A percentile compares a stretch with the other conserved stretches of the same genome.
These are phyloP conservation scores for Lactifluus rugatus DNA, from an alignment of 768 basidiomycete species.

Conservation along the genomic window DNA sequence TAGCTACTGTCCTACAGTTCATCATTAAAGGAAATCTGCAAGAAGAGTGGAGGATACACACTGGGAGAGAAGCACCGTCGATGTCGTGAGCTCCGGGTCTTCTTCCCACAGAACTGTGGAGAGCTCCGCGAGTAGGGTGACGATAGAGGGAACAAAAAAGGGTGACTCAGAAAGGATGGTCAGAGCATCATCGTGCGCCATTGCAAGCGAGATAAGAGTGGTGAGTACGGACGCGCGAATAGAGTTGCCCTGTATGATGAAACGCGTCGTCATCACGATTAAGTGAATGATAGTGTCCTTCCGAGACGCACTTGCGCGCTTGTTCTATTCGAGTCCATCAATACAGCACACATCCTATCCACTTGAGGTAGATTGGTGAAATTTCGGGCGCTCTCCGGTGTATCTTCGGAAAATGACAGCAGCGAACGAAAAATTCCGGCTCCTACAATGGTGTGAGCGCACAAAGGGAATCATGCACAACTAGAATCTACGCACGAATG, in stretches of 20 bases:
- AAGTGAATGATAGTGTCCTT: background rate
- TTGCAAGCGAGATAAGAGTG: slow-evolving; percentile 33
- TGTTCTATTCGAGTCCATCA: slow-evolving; percentile 21
- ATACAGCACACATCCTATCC: slow-evolving; percentile 24
- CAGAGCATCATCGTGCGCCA: slow-evolving; percentile 32
- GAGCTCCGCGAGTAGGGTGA: slow-evolving; percentile 44
- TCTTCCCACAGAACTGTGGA: slow-evolving; percentile 61
- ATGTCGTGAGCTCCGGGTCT: slow-evolving; percentile 33
- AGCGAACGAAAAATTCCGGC: slow-evolving; percentile 15
- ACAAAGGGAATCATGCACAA: slow-evolving; percentile 36
- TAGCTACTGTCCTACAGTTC: slow-evolving; percentile 37
- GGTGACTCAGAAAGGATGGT: slow-evolving; percentile 37
- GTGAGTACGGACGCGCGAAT: slow-evolving; percentile 32
- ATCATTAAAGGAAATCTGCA: slow-evolving; percentile 2
- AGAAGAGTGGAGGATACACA: slow-evolving; percentile 22
- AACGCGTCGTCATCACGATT: background rate
- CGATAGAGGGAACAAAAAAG: slow-evolving; percentile 54
- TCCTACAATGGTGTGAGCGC: slow-evolving; percentile 1
- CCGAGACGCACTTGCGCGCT: slow-evolving; percentile 20
- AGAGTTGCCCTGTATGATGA: slow-evolving; percentile 26
- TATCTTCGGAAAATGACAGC: slow-evolving; percentile 14
- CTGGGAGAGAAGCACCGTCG: slow-evolving; percentile 30
- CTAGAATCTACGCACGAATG: slow-evolving; percentile 31
- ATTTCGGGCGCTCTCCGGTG: slow-evolving; percentile 15
- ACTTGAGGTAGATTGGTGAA: slow-evolving; percentile 24